phyloP scores from a whole-genome alignment of 768 basidiomycete species.

The Grammothele lineata region DNA sequence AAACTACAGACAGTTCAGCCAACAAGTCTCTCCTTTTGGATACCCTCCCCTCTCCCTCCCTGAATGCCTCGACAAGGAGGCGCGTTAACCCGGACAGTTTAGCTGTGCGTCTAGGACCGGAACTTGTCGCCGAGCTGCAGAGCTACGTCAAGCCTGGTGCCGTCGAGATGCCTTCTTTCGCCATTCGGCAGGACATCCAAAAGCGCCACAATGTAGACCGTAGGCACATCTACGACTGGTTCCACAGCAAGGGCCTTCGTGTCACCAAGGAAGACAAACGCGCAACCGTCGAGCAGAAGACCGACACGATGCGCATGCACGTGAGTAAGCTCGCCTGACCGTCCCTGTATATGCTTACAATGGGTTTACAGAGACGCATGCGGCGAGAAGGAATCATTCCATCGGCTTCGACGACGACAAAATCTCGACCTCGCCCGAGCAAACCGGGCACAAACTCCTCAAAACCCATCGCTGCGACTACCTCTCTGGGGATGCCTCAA shows the following conservation, averaged over 20 bases:
- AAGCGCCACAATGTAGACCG: constrained; percentile 66
- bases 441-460: too few species aligned
- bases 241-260: constrained; percentile 51
- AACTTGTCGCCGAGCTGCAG: constrained; percentile 68
- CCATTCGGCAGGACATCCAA: constrained; percentile 65
- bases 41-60: background rate
- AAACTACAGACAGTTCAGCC: constrained; percentile 5
- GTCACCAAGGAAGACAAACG: constrained; percentile 25
- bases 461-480: too few species aligned
- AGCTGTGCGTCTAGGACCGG: constrained; percentile 60
- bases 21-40: constrained; percentile 4
- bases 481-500: too few species aligned
- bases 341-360: too few species aligned
- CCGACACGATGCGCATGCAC: constrained; percentile 13
- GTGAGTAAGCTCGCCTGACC: background rate
- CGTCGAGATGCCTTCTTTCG: constrained; percentile 71
- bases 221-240: constrained; percentile 76
- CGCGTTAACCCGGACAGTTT: constrained; percentile 67
- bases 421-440: too few species aligned
- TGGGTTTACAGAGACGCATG: constrained; percentile 10
- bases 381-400: too few species aligned
- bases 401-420: too few species aligned
- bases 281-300: constrained; percentile 10
- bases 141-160: constrained; percentile 65
- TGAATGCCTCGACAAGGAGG: constrained; percentile 24